phyloP scores from a whole-genome alignment of 441 rosid species.

The Macaranga tanarius region DNA sequence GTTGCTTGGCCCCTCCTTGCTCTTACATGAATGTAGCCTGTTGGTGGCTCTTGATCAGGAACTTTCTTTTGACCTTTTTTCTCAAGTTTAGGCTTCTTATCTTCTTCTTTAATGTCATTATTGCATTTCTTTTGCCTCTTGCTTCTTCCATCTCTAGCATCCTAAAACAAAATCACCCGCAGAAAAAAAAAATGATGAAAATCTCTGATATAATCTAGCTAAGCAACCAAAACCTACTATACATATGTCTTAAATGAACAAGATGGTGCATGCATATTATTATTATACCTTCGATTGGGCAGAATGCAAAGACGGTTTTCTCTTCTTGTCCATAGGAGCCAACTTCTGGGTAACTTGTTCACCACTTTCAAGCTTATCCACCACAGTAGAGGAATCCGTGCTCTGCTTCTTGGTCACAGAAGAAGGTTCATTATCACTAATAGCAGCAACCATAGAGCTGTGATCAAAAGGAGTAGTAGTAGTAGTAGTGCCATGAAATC shows the following conservation, averaged over 20 bases:
- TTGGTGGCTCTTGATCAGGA: constrained; percentile 33
- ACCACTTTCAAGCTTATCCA: constrained; percentile 45
- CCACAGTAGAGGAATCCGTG: constrained; percentile 39
- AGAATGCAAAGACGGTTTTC: constrained; percentile 32
- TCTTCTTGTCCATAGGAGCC: constrained; percentile 29
- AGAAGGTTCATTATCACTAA: constrained; percentile 37
- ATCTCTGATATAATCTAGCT: not conserved
- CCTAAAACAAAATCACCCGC: constrained; percentile 23
- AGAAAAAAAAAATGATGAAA: not conserved
- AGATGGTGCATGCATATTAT: not conserved
- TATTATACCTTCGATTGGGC: constrained; percentile 35
- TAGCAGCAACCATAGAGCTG: constrained; percentile 28
- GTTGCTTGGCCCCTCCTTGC: constrained; percentile 91
- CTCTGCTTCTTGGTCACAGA: constrained; percentile 42
- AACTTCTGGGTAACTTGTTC: constrained; percentile 44
- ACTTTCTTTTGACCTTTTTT: constrained; percentile 34
- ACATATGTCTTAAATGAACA: too few relatives aligned
- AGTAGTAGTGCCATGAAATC: constrained; percentile 1
- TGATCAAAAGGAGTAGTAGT: constrained; percentile 13
- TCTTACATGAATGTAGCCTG: constrained; percentile 72
- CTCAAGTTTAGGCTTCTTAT: constrained; percentile 31
- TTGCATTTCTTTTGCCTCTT: constrained; percentile 45
- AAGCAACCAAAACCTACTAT: not conserved
- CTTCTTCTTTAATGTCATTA: constrained; percentile 29
- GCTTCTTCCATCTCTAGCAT: constrained; percentile 34